Percentiles rank a stretch among this genome's conserved stretches.
phyloP scores from a whole-genome alignment of 2,329 filamentous ascomycete genomes.

The Phialophora expanda region DNA sequence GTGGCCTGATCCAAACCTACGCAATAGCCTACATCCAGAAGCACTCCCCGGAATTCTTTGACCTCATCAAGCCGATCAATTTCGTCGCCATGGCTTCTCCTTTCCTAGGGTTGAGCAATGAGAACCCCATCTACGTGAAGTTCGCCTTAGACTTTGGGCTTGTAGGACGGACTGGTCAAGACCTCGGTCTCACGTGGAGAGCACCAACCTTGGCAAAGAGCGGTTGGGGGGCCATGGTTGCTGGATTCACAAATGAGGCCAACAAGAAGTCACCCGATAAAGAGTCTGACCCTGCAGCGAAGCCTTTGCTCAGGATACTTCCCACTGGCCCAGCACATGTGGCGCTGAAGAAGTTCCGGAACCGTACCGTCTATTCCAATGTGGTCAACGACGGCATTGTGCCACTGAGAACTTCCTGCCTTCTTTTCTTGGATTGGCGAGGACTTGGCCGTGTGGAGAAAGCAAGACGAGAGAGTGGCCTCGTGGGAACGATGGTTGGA shows the following conservation, averaged over 20 bases:
- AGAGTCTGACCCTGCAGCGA: conserved; percentile 80
- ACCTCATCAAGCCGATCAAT: conserved; percentile 83
- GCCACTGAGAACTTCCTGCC: conserved; percentile 87
- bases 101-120: conserved; percentile 86
- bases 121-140: conserved; percentile 96
- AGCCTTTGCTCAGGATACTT: conserved; percentile 78
- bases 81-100: conserved; percentile 91
- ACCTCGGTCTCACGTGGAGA: conserved; percentile 90
- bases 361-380: conserved; percentile 82
- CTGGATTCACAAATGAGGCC: conserved; percentile 60
- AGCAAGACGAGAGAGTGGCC: conserved; percentile 84
- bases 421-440: conserved; percentile 97
- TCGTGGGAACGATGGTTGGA: conserved; percentile 89
- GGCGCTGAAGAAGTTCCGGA: conserved; percentile 75
- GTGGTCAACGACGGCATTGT: conserved; percentile 91
- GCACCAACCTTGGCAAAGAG: conserved; percentile 70
- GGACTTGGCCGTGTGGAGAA: conserved; percentile 93
- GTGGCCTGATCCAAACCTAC: conserved; percentile 85
- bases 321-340: conserved; percentile 83
- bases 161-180: conserved; percentile 93
- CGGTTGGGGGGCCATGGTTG: conserved; percentile 78
- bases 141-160: conserved; percentile 96
- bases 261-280: conserved; percentile 57
- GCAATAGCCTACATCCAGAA: conserved; percentile 85
- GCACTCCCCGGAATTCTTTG: conserved; percentile 78